phyloP scores from a whole-genome alignment of 202 grass and related monocot species.

The Cymbopogon flexuosus region DNA sequence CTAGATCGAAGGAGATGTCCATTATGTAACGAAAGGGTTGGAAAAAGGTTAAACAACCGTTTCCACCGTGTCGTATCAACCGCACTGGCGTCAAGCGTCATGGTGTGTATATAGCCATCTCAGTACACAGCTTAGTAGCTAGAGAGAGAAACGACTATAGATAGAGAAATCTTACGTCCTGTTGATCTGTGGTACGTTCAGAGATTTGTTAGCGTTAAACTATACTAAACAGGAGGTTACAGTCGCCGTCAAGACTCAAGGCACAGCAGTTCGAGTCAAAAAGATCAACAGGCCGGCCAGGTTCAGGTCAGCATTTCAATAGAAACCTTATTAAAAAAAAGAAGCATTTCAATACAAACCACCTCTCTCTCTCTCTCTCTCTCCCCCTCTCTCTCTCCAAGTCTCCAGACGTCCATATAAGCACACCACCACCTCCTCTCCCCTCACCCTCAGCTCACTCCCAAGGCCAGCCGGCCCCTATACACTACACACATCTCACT shows the following conservation, averaged over 20 bases:
- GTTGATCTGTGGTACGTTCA: background rate
- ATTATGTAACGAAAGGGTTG: background rate
- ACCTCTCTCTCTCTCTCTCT: background rate
- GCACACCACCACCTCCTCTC: background rate
- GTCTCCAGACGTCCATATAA: conserved; percentile 39
- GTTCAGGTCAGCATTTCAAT: background rate
- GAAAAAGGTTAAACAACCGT: background rate
- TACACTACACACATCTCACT: conserved; percentile 18
- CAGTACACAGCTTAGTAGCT: background rate
- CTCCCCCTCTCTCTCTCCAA: too few relatives aligned
- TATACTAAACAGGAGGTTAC: background rate
- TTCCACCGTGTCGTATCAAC: background rate
- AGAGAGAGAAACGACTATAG: background rate
- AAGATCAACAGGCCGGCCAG: background rate
- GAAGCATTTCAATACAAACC: conserved; percentile 9
- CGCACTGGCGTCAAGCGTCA: background rate
- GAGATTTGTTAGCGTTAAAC: background rate
- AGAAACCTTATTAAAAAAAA: too few relatives aligned
- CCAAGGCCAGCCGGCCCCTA: background rate
- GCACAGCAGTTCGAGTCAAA: background rate
- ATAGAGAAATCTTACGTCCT: background rate
- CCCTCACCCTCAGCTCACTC: background rate
- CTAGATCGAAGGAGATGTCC: too few relatives aligned
- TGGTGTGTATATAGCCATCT: too few relatives aligned
- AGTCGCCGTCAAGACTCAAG: background rate